phyloP scores from a whole-genome alignment of 345 rosid species.

The Moricandia arvensis region DNA sequence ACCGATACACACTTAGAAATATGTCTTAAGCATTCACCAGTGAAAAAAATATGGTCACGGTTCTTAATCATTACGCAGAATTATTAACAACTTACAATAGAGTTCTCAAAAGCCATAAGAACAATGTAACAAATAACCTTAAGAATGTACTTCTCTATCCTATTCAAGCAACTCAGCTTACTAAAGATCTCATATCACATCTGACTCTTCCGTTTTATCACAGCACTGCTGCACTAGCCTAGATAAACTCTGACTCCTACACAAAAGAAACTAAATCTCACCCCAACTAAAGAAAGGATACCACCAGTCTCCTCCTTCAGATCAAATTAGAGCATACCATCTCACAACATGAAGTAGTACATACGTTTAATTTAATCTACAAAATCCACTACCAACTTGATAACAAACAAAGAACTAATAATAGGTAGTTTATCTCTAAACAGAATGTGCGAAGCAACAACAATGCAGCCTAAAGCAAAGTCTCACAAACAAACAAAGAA shows the following conservation, averaged over 20 bases:
- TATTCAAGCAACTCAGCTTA: slow-evolving; percentile 4
- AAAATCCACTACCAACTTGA: background rate
- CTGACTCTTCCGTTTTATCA: background rate
- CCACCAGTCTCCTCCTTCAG: background rate
- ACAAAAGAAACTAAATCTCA: background rate
- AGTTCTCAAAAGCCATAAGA: background rate
- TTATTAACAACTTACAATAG: background rate
- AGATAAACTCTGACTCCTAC: background rate
- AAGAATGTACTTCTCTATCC: background rate
- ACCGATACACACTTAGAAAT: background rate
- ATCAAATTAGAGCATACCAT: background rate
- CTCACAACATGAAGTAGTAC: background rate
- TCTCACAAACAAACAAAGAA: background rate
- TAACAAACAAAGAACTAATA: background rate
- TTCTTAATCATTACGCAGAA: background rate
- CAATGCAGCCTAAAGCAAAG: background rate
- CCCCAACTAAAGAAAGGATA: too few relatives aligned
- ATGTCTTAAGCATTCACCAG: slow-evolving; percentile 2
- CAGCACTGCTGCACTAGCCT: background rate
- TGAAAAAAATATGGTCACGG: background rate
- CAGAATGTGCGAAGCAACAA: background rate
- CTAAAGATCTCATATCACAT: background rate
- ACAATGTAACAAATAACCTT: background rate
- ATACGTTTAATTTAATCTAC: background rate
- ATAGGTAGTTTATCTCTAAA: background rate